Evolutionary conservation across 23 red algal species (phyloP).

Genomic region (Agarophyton chilense): DNA sequence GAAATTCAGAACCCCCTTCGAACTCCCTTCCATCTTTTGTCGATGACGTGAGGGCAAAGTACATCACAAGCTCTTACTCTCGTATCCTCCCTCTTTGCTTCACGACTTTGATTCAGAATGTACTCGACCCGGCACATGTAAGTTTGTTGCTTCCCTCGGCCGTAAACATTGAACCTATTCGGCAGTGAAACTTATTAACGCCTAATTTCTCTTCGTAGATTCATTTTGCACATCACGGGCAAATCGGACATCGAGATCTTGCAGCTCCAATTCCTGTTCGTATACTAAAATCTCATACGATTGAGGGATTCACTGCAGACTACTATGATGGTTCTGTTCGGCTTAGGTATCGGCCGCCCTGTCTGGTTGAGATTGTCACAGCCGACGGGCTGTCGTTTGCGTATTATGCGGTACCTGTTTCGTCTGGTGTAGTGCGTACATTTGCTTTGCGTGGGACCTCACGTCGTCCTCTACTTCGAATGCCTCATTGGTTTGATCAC

Average conservation of each 20-base stretch:
- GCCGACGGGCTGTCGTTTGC: conserved; percentile 25
- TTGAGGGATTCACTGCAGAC: conserved; percentile 54
- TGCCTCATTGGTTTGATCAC: conserved; percentile 48
- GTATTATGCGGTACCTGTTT: conserved; percentile 65
- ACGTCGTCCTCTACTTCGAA: not conserved
- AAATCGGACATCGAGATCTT: conserved; percentile 37
- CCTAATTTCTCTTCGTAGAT: not conserved
- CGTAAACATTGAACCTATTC: not conserved
- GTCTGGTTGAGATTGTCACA: conserved; percentile 55
- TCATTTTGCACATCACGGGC: conserved; percentile 62
- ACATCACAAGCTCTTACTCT: conserved; percentile 23
- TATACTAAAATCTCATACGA: not conserved
- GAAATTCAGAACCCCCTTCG: not conserved
- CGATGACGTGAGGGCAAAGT: conserved; percentile 3
- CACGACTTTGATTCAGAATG: conserved; percentile 49
- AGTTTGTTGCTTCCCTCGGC: not conserved
- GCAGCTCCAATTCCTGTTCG: conserved; percentile 55
- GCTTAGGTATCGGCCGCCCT: conserved; percentile 30
- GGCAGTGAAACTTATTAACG: not conserved
- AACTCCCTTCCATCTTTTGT: not conserved
- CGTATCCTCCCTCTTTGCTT: conserved; percentile 49
- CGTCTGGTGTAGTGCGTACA: conserved; percentile 10
- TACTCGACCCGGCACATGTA: conserved; percentile 68
- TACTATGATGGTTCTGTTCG: conserved; percentile 52
- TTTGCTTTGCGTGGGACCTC: conserved; percentile 31